phyloP scores from a whole-genome alignment of 2,329 filamentous ascomycete species.

The Alternaria panax region DNA sequence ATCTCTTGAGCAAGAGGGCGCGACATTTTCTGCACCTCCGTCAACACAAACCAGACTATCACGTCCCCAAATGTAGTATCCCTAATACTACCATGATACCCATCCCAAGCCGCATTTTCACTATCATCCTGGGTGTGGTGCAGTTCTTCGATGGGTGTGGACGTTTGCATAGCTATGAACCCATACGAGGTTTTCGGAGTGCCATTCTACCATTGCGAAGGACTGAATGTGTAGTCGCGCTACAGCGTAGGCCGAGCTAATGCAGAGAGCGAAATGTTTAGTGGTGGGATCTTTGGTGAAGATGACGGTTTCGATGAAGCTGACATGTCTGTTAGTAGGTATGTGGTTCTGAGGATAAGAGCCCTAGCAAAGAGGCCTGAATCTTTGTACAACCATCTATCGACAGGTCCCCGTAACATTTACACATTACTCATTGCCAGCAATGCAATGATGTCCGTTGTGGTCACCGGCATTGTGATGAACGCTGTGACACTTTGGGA shows the following conservation, averaged over 20 bases:
- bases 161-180: neutral
- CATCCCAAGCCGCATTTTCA: too few species aligned
- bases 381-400: too few species aligned
- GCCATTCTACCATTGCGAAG: neutral
- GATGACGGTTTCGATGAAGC: neutral
- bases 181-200: neutral
- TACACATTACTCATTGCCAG: neutral
- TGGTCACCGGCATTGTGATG: neutral
- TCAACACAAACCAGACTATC: neutral
- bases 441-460: neutral
- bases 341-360: neutral
- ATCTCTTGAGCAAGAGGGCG: neutral
- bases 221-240: neutral
- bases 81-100: too few species aligned
- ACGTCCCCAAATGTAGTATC: too few species aligned
- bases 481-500: neutral
- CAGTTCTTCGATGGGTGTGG: neutral
- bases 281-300: neutral
- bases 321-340: rapidly evolving
- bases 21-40: neutral
- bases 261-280: neutral
- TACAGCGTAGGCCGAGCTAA: neutral
- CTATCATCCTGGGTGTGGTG: too few species aligned
- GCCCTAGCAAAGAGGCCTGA: rapidly evolving
- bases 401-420: neutral